Conservation (phyloP, 129 eudicot species). For the Glebionis coronaria region DNA sequence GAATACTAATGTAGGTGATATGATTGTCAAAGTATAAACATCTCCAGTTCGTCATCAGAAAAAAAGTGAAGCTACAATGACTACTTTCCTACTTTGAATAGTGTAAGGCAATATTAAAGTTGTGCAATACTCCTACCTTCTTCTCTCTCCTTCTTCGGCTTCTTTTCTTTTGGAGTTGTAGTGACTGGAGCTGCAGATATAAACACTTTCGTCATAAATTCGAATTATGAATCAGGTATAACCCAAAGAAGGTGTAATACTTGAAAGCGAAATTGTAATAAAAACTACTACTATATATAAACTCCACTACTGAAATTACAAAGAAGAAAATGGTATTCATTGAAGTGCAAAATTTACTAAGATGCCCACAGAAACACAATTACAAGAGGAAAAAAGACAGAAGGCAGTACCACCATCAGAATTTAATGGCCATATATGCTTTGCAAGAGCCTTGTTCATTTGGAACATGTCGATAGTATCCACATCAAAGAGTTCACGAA, state of each 20-base stretch:
- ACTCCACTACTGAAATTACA: neutral
- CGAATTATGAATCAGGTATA: neutral
- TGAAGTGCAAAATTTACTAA: neutral
- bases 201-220: constrained; percentile 17
- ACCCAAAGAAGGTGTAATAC: neutral
- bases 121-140: constrained; percentile 43
- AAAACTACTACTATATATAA: no score
- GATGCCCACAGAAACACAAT: neutral
- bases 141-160: constrained; percentile 57
- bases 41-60: neutral
- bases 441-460: constrained; percentile 79
- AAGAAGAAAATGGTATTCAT: neutral
- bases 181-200: constrained; percentile 46
- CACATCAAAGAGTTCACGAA: constrained; percentile 65
- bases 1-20: neutral
- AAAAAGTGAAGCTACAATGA: neutral
- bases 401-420: constrained; percentile 51
- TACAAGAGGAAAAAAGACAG: neutral
- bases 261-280: neutral
- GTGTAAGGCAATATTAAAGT: neutral
- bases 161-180: constrained; percentile 52
- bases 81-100: neutral
- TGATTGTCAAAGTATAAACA: constrained; percentile 2
- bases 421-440: constrained; percentile 83
- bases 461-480: constrained; percentile 76